Base-by-base conservation (phyloP, 176 grass and related monocot species). In the Oryza glumipatula region DNA sequence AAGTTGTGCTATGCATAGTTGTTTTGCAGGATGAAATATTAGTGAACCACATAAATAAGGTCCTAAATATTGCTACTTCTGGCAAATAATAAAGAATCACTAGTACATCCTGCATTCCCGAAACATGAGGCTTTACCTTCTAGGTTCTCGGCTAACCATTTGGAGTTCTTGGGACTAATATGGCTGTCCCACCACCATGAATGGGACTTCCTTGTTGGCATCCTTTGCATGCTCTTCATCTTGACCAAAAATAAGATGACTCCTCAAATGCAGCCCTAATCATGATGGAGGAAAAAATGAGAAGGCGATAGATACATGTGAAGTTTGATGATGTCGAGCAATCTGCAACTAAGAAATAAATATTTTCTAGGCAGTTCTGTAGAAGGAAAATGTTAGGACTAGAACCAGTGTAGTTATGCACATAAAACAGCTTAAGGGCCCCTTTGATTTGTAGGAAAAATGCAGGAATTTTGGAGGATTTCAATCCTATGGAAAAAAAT, bases 181-280 rank as follows among this genome's bases (percentile, higher is more conserved):
- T 98, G 93, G 76, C 96, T 94, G 73, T 94, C 93, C 96, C 93
- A 98, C 96, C 93, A 95, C 93, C 91, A 98, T 70, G 96, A 95
- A 85, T 98, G 89, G 49, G 93, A 90, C 73, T 98, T 98, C 46
- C 76, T 92, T 7, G 91, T 92, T 74, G 74, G 87, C 82, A 92
- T 89, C 70, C 93, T 89, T 9, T 92, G 85, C 93, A 98, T 95
- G 68, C 88, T 85, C 82, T 94, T 92, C 85, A 89, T 92, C 73
- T 14, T 89, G 84, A 80, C 82, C 5, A 35, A 12, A 83, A 80
- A 76, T 61, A 80, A 28, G 64, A 61, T 48, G 74, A 8, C 11
- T 64, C 64, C 60, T 70, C 1, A 33, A 65, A 7, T 46, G 63
- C 35, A 83, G 49, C 41, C 84, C 89, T 91, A 68, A 32, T 80